These are phyloP conservation scores for Nitzschia inconspicua DNA, from an alignment of 108 stramenopile genomes.

Conservation along the genomic window DNA sequence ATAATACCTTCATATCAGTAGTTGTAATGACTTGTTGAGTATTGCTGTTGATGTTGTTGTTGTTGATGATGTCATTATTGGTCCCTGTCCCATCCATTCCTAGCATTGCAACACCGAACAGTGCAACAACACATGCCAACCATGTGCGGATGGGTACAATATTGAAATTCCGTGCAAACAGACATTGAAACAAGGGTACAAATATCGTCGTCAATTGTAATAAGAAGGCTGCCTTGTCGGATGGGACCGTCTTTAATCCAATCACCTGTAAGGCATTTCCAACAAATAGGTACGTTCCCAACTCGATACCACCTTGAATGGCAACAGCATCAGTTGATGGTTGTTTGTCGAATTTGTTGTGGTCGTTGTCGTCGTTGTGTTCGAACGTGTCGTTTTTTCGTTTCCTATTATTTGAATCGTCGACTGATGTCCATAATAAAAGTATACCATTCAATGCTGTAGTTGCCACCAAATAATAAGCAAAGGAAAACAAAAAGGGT, in stretches of 20 bases:
- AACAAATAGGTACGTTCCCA: conserved; percentile 77
- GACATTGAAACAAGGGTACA: conserved; percentile 47
- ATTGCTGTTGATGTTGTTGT: neutral
- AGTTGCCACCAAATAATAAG: conserved; percentile 75
- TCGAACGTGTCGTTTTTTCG: neutral
- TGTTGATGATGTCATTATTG: neutral
- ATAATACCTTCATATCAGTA: neutral
- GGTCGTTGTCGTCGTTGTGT: neutral
- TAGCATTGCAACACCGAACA: conserved; percentile 65
- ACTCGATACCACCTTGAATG: conserved; percentile 57
- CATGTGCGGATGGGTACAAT: conserved; percentile 40
- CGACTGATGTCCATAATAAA: neutral
- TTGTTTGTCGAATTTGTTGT: neutral
- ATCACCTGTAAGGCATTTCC: conserved; percentile 78
- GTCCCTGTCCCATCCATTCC: conserved; percentile 21
- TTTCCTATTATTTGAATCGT: neutral
- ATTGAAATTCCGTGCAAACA: conserved; percentile 2
- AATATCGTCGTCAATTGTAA: conserved; percentile 81
- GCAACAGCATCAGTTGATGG: neutral
- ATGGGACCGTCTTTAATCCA: conserved; percentile 71
- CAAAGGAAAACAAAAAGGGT: conserved; percentile 69
- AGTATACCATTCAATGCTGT: conserved; percentile 12
- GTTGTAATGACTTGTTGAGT: neutral
- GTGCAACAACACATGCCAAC: conserved; percentile 62
- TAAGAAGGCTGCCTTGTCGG: conserved; percentile 80